Evolutionary conservation across 208 protist genomes (phyloP).

Genomic region (Trypanosoma scelopori): DNA sequence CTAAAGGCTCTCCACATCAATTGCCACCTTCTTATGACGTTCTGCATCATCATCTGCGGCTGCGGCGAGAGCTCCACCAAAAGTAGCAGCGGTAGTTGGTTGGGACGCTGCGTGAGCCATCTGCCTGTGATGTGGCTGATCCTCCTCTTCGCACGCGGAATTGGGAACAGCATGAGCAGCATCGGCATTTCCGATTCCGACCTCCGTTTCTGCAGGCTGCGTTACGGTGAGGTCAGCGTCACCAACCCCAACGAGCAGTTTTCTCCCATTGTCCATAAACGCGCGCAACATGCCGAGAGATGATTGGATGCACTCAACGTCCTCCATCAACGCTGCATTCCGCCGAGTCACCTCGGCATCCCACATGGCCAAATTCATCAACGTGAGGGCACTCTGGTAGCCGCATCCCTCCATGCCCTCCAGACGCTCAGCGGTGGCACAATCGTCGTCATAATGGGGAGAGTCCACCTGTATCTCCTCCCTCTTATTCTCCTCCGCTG

Average conservation of each 20-base stretch:
- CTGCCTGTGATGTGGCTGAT: no score
- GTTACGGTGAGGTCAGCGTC: not conserved
- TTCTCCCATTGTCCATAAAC: not conserved
- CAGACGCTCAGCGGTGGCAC: not conserved
- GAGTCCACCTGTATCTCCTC: conserved; percentile 16
- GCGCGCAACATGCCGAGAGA: not conserved
- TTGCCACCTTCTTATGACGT: not conserved
- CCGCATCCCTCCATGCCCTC: not conserved
- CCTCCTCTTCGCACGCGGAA: conserved; percentile 9
- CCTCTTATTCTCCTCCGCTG: not conserved
- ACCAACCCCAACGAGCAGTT: no score
- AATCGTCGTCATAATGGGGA: not conserved
- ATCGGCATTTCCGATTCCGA: no score
- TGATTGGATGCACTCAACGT: conserved; percentile 2
- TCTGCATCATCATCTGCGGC: not conserved
- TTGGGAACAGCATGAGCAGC: not conserved
- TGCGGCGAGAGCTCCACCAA: no score
- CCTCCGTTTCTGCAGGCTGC: not conserved
- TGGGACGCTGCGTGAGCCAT: no score
- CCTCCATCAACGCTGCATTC: not conserved
- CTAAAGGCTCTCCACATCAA: conserved; percentile 7
- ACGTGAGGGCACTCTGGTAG: conserved; percentile 3
- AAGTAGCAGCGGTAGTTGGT: not conserved
- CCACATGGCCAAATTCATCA: conserved; percentile 20
- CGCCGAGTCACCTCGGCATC: conserved; percentile 2